These are phyloP conservation scores for Forsythia suspensa DNA, from an alignment of 257 asterid genomes.

Conservation along the genomic window DNA sequence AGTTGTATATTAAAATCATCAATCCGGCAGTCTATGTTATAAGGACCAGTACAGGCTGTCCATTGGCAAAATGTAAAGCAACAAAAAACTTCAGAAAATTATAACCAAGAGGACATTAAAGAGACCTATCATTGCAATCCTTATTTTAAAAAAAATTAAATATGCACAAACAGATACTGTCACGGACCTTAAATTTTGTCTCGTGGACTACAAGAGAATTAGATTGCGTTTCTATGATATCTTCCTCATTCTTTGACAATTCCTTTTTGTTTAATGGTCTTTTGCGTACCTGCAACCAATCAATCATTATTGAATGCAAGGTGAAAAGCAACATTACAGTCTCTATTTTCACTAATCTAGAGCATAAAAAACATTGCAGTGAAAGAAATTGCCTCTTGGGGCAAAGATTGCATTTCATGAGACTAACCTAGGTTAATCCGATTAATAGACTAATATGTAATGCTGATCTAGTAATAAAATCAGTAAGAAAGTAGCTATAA, in stretches of 20 bases:
- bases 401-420: background rate
- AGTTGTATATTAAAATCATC: background rate
- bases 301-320: background rate
- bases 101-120: background rate
- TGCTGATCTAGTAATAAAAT: background rate
- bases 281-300: constrained; percentile 49
- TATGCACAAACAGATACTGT: background rate
- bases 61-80: constrained; percentile 12
- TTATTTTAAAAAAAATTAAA: background rate
- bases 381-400: constrained; percentile 15
- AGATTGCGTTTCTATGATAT: constrained; percentile 49
- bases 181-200: constrained; percentile 55
- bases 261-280: constrained; percentile 62
- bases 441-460: background rate
- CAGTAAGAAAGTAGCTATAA: background rate
- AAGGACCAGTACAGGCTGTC: background rate
- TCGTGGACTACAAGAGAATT: constrained; percentile 49
- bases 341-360: constrained; percentile 3
- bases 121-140: background rate
- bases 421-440: background rate
- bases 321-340: constrained; percentile 1
- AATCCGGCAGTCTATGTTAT: background rate
- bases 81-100: background rate
- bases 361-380: background rate
- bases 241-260: constrained; percentile 56